These are phyloP conservation scores for Wallacemonas collosoma DNA, from an alignment of 208 protist species.

Conservation along the genomic window DNA sequence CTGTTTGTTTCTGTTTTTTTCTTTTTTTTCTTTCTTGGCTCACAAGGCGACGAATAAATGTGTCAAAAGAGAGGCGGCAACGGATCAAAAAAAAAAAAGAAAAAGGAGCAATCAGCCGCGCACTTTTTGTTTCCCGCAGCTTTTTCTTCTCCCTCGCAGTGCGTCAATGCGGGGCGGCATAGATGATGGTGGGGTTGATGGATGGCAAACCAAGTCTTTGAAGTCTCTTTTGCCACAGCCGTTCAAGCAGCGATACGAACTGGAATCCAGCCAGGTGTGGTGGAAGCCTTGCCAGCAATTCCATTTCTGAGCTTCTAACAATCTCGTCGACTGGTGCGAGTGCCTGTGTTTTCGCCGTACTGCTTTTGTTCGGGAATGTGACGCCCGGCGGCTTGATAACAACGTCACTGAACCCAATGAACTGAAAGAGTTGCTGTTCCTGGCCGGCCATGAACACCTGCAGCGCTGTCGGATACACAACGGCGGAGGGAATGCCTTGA, in stretches of 20 bases:
- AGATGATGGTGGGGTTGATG: constrained; percentile 25
- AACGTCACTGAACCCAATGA: constrained; percentile 40
- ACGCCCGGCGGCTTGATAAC: constrained; percentile 36
- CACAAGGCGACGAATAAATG: no score
- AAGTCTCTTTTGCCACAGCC: constrained; percentile 31
- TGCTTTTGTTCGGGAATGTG: neutral
- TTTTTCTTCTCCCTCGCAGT: neutral
- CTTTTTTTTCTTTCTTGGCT: neutral
- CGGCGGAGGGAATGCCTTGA: constrained; percentile 44
- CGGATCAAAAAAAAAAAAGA: neutral
- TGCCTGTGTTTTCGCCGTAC: neutral
- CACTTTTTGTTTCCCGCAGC: neutral
- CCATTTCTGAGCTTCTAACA: constrained; percentile 31
- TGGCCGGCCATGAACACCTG: constrained; percentile 58
- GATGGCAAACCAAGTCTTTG: constrained; percentile 27
- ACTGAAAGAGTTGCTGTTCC: constrained; percentile 52
- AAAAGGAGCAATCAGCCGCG: neutral
- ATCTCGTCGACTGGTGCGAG: constrained; percentile 24
- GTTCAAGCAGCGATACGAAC: constrained; percentile 33
- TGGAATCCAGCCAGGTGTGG: constrained; percentile 27
- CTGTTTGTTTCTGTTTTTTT: neutral
- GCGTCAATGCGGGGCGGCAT: constrained; percentile 37
- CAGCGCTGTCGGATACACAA: constrained; percentile 52
- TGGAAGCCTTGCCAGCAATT: constrained; percentile 25
- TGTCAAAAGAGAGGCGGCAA: neutral